These are phyloP conservation scores for Trifolium pratense DNA, from an alignment of 306 rosid species.

Conservation along the genomic window DNA sequence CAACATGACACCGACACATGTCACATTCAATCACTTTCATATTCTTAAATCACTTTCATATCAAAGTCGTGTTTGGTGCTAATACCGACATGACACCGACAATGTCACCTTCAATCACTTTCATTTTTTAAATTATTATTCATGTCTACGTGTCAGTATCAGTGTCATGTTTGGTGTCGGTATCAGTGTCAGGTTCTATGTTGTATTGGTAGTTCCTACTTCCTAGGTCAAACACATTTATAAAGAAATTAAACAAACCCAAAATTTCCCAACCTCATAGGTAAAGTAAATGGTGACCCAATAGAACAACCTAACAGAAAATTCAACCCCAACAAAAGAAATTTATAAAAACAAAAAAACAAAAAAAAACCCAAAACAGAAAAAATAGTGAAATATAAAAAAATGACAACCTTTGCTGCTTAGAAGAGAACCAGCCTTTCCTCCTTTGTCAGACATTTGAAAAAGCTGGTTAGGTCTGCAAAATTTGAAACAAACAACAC, in stretches of 20 bases:
- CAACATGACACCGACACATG: not conserved
- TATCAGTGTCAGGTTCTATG: not conserved
- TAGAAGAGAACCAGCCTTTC: conserved; percentile 54
- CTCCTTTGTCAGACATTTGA: conserved; percentile 74
- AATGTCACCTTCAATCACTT: not conserved
- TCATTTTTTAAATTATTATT: not conserved
- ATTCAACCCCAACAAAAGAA: conserved; percentile 10
- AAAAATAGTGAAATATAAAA: conserved; percentile 13
- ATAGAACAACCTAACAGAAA: conserved; percentile 31
- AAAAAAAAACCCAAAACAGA: not conserved
- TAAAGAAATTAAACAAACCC: not conserved
- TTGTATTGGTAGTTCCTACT: not conserved
- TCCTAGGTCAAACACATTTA: not conserved
- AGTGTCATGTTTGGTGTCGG: not conserved
- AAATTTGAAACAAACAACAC: conserved; percentile 37
- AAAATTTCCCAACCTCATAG: conserved; percentile 7
- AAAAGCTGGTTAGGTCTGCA: conserved; percentile 40
- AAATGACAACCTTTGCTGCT: conserved; percentile 50
- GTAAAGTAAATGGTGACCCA: conserved; percentile 28
- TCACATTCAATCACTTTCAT: not conserved
- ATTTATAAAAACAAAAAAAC: not conserved
- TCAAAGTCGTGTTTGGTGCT: not conserved
- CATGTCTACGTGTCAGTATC: not conserved
- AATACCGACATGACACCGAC: not conserved
- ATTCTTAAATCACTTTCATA: not conserved